These are phyloP conservation scores for Fusarium tupiense DNA, from an alignment of 2,329 filamentous ascomycete genomes.

Conservation along the genomic window DNA sequence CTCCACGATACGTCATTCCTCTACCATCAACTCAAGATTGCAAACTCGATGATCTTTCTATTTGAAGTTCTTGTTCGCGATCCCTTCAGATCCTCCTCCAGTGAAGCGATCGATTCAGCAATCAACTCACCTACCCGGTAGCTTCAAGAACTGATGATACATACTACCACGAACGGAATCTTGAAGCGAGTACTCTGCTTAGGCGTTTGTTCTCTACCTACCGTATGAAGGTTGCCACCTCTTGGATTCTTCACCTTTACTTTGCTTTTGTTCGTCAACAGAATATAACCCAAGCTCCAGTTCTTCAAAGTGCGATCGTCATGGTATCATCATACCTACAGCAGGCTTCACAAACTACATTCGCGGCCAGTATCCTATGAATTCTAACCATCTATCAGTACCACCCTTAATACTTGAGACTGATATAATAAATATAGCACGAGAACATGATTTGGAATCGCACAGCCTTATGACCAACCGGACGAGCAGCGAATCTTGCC, in stretches of 20 bases:
- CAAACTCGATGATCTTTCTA: neutral
- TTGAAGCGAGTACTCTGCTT: neutral
- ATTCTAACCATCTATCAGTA: accelerated
- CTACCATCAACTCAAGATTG: accelerated
- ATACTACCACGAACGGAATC: accelerated
- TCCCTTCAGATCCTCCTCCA: neutral
- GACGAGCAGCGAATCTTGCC: neutral
- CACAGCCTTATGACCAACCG: accelerated
- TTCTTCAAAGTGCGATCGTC: accelerated
- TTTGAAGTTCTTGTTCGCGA: neutral
- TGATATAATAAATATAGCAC: accelerated
- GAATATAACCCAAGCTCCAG: accelerated
- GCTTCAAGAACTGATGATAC: too few species aligned
- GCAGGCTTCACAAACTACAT: too few species aligned
- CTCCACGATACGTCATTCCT: too few species aligned
- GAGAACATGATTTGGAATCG: neutral
- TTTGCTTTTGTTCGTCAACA: accelerated
- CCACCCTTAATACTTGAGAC: accelerated
- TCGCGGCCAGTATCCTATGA: accelerated
- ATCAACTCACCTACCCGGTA: neutral
- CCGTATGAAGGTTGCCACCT: accelerated
- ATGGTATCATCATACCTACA: accelerated
- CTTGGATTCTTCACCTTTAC: accelerated
- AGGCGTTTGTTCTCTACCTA: accelerated
- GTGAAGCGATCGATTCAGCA: too few species aligned